phyloP scores from a whole-genome alignment of 2,329 filamentous ascomycete genomes.

The Xylariales sp. region DNA sequence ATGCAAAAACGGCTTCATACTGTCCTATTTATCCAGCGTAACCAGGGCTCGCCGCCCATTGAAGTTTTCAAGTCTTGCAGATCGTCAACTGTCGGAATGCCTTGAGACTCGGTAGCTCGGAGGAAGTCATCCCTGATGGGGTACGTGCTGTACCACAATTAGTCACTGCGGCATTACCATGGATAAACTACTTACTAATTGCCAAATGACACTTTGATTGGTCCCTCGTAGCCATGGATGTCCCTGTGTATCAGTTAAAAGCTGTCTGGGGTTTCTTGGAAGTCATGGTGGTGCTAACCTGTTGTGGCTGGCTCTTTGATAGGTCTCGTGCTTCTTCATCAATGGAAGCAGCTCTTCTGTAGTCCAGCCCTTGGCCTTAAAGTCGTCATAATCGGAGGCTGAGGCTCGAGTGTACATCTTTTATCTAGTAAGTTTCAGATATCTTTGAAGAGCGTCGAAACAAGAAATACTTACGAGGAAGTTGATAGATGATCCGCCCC shows the following conservation, averaged over 20 bases:
- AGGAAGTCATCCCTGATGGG: conserved; percentile 81
- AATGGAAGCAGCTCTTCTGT: conserved; percentile 71
- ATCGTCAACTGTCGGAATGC: conserved; percentile 70
- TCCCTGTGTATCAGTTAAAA: no score
- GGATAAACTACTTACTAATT: conserved; percentile 55
- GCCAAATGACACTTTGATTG: conserved; percentile 78
- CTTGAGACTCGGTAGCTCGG: conserved; percentile 66
- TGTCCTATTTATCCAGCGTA: conserved; percentile 79
- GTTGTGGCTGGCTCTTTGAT: conserved; percentile 62
- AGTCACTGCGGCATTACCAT: no score
- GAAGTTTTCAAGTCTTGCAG: conserved; percentile 66
- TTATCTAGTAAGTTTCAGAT: conserved; percentile 8
- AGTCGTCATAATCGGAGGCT: conserved; percentile 72
- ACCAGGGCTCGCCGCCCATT: conserved; percentile 74
- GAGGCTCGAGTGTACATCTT: conserved; percentile 71
- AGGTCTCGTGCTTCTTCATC: conserved; percentile 79
- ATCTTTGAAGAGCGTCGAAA: no score
- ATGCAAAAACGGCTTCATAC: conserved; percentile 23
- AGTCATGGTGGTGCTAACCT: no score
- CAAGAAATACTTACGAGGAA: conserved; percentile 55
- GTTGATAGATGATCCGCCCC: conserved; percentile 71
- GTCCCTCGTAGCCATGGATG: conserved; percentile 72
- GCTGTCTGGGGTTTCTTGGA: no score
- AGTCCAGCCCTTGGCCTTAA: conserved; percentile 74
- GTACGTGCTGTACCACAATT: conserved; percentile 63